Evolutionary conservation across 345 rosid species (phyloP).

Genomic region (Pugionium cornutum): DNA sequence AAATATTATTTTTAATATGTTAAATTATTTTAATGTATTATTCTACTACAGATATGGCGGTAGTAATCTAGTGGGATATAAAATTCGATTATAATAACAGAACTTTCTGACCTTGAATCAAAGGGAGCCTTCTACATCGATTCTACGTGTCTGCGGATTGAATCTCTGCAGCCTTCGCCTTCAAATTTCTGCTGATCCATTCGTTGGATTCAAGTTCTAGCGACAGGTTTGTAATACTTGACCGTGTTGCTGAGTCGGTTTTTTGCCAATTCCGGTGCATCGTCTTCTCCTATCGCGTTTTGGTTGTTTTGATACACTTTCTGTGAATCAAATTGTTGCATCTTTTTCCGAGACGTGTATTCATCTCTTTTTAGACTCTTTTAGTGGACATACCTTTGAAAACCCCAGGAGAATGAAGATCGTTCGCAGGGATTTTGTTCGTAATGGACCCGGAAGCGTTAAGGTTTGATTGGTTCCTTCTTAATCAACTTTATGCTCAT

Average conservation of each 20-base stretch:
- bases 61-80: not conserved
- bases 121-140: not conserved
- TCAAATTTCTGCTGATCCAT: not conserved
- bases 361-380: slow-evolving; percentile 16
- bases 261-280: slow-evolving; percentile 9
- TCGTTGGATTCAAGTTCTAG: not conserved
- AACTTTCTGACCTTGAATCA: slow-evolving; percentile 9
- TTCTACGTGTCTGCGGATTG: not conserved
- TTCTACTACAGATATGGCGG: too few species aligned
- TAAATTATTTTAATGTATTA: too few species aligned
- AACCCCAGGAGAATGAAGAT: slow-evolving; percentile 54
- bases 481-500: not conserved
- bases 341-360: not conserved
- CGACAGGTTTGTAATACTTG: slow-evolving; percentile 7
- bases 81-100: not conserved
- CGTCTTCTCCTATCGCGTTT: not conserved
- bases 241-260: not conserved
- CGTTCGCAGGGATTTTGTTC: slow-evolving; percentile 50
- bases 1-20: too few species aligned
- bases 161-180: slow-evolving; percentile 9
- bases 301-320: not conserved
- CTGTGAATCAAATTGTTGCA: not conserved
- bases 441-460: slow-evolving; percentile 78
- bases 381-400: slow-evolving; percentile 16
- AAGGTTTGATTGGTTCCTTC: slow-evolving; percentile 52